These are phyloP conservation scores for Polytrichum commune DNA, from an alignment of 225 moss, liverwort and hornwort genomes.

Conservation along the genomic window DNA sequence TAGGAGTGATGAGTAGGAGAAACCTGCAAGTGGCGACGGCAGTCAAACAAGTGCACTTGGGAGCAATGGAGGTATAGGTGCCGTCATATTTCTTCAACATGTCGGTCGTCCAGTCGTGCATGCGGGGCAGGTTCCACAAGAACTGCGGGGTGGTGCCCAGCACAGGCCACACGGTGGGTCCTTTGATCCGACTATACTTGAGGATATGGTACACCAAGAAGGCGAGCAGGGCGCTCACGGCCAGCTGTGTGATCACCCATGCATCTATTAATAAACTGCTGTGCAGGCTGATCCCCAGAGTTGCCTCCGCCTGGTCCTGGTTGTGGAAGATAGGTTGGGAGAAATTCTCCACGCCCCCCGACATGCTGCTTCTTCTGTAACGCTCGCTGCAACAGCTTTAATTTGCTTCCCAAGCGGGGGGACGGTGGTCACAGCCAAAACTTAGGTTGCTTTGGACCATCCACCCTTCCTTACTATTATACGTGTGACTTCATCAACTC, in stretches of 20 bases:
- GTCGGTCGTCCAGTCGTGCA: constrained; percentile 71
- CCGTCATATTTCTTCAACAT: constrained; percentile 48
- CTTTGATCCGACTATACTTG: constrained; percentile 46
- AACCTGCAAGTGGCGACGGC: constrained; percentile 65
- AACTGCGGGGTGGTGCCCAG: constrained; percentile 58
- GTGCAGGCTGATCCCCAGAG: constrained; percentile 2
- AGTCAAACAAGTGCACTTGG: constrained; percentile 59
- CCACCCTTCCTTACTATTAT: too few relatives aligned
- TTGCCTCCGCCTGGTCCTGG: not conserved
- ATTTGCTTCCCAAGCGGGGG: too few relatives aligned
- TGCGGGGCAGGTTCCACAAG: constrained; percentile 54
- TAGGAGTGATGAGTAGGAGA: not conserved
- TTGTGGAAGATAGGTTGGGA: constrained; percentile 15
- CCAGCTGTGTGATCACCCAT: constrained; percentile 20
- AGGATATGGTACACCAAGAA: constrained; percentile 50
- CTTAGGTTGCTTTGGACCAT: too few relatives aligned
- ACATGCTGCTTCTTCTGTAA: not conserved
- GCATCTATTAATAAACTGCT: constrained; percentile 8
- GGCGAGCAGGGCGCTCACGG: constrained; percentile 15
- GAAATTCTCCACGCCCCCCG: constrained; percentile 14
- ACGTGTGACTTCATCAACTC: too few relatives aligned
- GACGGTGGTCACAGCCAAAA: too few relatives aligned
- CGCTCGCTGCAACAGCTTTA: too few relatives aligned
- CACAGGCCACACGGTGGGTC: constrained; percentile 56
- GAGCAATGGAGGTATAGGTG: constrained; percentile 58